Evolutionary conservation across 2,329 filamentous ascomycete species (phyloP).

Genomic region (Hirsutella thompsonii): DNA sequence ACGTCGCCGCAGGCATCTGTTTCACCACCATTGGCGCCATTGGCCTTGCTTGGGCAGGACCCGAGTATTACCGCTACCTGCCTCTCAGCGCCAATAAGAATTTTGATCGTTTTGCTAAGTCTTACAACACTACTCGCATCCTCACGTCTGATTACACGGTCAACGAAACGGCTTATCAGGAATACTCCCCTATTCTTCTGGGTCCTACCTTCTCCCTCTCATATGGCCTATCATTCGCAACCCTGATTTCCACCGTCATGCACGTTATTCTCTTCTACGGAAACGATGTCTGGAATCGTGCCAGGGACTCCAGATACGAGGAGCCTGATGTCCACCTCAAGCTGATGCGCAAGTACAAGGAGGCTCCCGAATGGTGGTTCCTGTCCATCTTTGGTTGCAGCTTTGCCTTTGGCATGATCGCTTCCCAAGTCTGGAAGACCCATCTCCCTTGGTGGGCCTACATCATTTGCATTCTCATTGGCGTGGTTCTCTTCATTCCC

Average conservation of each 20-base stretch:
- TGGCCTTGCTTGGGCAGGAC: slow-evolving; percentile 36
- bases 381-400: slow-evolving; percentile 29
- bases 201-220: slow-evolving; percentile 40
- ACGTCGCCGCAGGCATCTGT: slow-evolving; percentile 40
- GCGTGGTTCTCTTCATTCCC: slow-evolving; percentile 26
- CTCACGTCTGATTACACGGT: slow-evolving; percentile 37
- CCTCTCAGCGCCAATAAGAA: slow-evolving; percentile 39
- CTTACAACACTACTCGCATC: slow-evolving; percentile 44
- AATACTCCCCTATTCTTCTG: slow-evolving; percentile 42
- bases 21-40: slow-evolving; percentile 38
- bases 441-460: slow-evolving; percentile 31
- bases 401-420: slow-evolving; percentile 32
- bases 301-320: slow-evolving; percentile 19
- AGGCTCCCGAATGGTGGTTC: slow-evolving; percentile 47
- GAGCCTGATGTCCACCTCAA: slow-evolving; percentile 37
- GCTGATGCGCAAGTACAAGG: slow-evolving; percentile 43
- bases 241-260: slow-evolving; percentile 37
- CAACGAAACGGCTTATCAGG: slow-evolving; percentile 40
- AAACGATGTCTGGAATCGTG: slow-evolving; percentile 26
- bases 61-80: slow-evolving; percentile 40
- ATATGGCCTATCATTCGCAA: slow-evolving; percentile 46
- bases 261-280: slow-evolving; percentile 41
- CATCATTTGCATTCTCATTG: slow-evolving; percentile 26
- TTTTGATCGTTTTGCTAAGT: slow-evolving; percentile 45
- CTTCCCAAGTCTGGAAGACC: slow-evolving; percentile 21